These are phyloP conservation scores for Hamigera avellanea DNA, from an alignment of 495 filamentous ascomycete species.

Conservation along the genomic window DNA sequence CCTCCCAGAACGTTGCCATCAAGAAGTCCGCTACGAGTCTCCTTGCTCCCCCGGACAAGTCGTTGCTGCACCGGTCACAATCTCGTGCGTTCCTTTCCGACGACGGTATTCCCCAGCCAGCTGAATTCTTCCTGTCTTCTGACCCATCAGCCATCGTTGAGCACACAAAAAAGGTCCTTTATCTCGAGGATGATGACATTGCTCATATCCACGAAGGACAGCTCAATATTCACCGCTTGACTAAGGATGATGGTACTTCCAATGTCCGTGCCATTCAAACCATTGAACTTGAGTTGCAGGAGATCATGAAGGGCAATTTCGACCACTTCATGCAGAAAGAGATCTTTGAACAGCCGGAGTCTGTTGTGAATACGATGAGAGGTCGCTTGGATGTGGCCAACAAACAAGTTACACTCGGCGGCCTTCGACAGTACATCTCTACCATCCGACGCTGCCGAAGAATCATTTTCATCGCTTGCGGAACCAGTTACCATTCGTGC, in stretches of 20 bases:
- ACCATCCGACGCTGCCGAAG: conserved; percentile 93
- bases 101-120: conserved; percentile 93
- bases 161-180: conserved; percentile 99
- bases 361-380: conserved; percentile 98
- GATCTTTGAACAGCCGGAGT: conserved; percentile 99
- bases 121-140: conserved; percentile 96
- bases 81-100: conserved; percentile 97
- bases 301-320: conserved; percentile 99
- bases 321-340: conserved; percentile 99
- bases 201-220: conserved; percentile 98
- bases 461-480: conserved; percentile 97
- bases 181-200: conserved; percentile 98
- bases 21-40: conserved; percentile 81
- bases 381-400: conserved; percentile 88
- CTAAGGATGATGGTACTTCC: conserved; percentile 90
- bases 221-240: conserved; percentile 95
- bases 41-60: conserved; percentile 87
- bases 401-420: conserved; percentile 90
- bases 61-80: conserved; percentile 91
- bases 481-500: conserved; percentile 96
- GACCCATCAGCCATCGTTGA: conserved; percentile 97
- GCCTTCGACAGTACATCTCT: conserved; percentile 85
- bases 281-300: conserved; percentile 93
- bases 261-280: conserved; percentile 97
- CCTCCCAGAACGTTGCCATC: conserved; percentile 90